Evolutionary conservation across 1,284 basidiomycete genomes (phyloP), one percentile per base, ranked within the genome.

Genomic region (Boletellus sp.): DNA sequence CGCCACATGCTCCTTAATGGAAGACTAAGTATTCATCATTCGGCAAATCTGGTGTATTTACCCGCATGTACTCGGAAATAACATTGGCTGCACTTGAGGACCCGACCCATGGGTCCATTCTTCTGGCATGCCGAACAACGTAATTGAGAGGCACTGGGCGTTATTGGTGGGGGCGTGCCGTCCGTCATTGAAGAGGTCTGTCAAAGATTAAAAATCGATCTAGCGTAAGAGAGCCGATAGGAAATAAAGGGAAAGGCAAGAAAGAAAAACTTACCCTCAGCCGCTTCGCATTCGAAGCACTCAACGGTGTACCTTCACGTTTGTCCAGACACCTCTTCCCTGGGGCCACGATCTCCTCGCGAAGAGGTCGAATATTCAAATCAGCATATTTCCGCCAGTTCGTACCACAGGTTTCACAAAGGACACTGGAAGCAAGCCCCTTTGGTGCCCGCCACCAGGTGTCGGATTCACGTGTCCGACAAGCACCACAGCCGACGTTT

Each of bases 331-430:
- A 50, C 57, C 77, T 79, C 68, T 81, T 84, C 43, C 73, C 74
- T 0, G 73, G 61, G 4, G 74, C 69, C 1, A 57, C 59, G 0
- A 76, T 73, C 40, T 89, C 88, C 52, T 91, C 89, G 21, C 88
- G 78, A 28, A 82, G 60, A 6, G 83, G 83, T 37, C 86, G 75
- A 18, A 88, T 83, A 60, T 86, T 89, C 39, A 91, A 71, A 60
- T 94, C 91, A 0, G 91, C 92, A 65, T 95, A 95, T 69, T 93
- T 94, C 58, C 92, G 76, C 85, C 91, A 95, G 59, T 82, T 84
- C 35, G 78, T 76, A 46, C 92, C 91, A 63, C 92, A 95, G 30
- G 69, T 77, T 46, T 93, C 88, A 68, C 92, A 93, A 58, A 94
- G 80, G 42, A 92, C 77, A 50, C 76, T 77, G 1, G 80, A 83